Evolutionary conservation across 2,329 filamentous ascomycete genomes (phyloP), one percentile per base, ranked within the genome.

Genomic region (Xylaria multiplex): DNA sequence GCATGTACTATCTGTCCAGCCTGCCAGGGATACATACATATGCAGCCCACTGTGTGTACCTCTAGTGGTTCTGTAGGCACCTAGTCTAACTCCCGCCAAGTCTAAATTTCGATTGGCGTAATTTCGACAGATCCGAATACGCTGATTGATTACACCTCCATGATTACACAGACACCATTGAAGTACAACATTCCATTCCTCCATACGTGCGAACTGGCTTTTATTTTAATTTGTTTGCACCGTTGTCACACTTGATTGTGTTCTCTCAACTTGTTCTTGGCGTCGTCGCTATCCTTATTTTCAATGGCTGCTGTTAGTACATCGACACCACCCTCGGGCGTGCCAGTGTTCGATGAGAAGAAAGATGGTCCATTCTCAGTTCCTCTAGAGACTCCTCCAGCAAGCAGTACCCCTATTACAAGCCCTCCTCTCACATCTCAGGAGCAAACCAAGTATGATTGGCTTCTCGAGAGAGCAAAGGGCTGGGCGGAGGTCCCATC

Each of bases 361-460:
- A 72, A 67, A 57, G 65, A 55, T 32, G 71, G 72, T 42, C 66
- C 74, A 32, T 65, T 82, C 49, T 81, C 81, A 73, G 89, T 84
- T 49, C 90, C 90, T 40, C 83, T 92, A 69, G 77, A 80, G n/a
- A 76, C 78, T 8, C 90, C 90, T 1, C 79, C 85, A 1, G 80
- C 90, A 1, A 80, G 81, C 42, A 85, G 86, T 76, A 87, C 85
- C 64, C 88, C 91, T 2, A 76, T 81, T 13, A 76, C 86, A 6
- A 83, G 84, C 9, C 79, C 87, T 6, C 78, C 85, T 64, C 86
- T 97, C 73, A 93, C 90, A 11, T 76, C 86, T 9, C 93, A 97
- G 42, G 92, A 98, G 80, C 81, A 92, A 76, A 78, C 84, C 71
- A 97, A 97, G 81, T 98, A 97, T 81, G 86, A 90, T 49, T 82